Conservation (phyloP, 345 rosid species). For the Camelina sativa region DNA sequence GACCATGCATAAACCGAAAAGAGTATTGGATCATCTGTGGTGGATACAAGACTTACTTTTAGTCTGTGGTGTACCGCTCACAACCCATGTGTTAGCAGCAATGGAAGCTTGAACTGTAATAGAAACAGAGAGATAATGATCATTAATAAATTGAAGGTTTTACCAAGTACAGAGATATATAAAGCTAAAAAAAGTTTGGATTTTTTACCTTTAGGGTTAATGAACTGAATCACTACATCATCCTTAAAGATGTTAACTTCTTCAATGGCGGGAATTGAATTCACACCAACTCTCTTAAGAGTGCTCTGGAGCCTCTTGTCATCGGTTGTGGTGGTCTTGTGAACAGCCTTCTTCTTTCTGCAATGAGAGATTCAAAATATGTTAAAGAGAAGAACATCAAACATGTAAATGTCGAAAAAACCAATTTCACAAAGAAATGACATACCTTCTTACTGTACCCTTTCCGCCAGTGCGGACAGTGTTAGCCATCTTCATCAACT, state of each 20-base stretch:
- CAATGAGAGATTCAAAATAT: not conserved
- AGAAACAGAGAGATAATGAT: not conserved
- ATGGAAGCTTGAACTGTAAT: slow-evolving; percentile 91
- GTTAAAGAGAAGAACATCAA: not conserved
- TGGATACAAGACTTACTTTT: slow-evolving; percentile 58
- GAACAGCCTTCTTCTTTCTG: slow-evolving; percentile 99
- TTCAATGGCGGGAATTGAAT: slow-evolving; percentile 90
- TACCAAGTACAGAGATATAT: not conserved
- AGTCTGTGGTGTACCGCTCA: slow-evolving; percentile 90
- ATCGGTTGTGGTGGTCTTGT: slow-evolving; percentile 94
- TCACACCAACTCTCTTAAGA: slow-evolving; percentile 93
- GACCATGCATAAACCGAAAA: not conserved
- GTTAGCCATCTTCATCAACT: slow-evolving; percentile 92
- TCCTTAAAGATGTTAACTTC: slow-evolving; percentile 99
- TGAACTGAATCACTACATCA: slow-evolving; percentile 85
- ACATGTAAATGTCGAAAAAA: not conserved
- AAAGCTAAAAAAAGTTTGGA: not conserved
- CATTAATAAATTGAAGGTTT: not conserved
- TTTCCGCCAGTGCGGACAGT: slow-evolving; percentile 98
- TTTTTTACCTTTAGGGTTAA: slow-evolving; percentile 79
- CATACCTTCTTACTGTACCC: slow-evolving; percentile 83
- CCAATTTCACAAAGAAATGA: not conserved
- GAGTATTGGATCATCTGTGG: not conserved
- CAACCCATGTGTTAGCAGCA: slow-evolving; percentile 97
- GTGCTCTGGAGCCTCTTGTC: slow-evolving; percentile 98